Evolutionary conservation across 441 rosid genomes (phyloP), one percentile per base, ranked within the genome.

Genomic region (Corymbia citriodora): DNA sequence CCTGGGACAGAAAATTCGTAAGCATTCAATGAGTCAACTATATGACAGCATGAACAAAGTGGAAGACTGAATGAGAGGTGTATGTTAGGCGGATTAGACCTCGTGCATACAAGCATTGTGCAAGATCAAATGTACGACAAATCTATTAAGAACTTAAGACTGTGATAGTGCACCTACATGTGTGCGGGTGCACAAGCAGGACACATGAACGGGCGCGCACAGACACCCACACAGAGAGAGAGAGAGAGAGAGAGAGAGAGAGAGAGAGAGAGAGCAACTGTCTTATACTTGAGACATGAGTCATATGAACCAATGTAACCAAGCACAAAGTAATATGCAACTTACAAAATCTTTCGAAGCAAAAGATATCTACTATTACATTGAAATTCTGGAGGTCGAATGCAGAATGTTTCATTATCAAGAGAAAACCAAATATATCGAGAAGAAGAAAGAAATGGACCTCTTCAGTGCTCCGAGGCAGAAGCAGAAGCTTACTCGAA

Each of bases 401-500:
- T 48, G 21, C 36, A 48, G 52, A 49, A 81, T 59, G 40, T 57
- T 48, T 25, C 40, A 19, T 70, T 63, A 36, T 29, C 21, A 21
- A 82, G n/a, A 81, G 70, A 36, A 49, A 55, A 50, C 49, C 7
- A 27, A 18, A 87, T 89, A 63, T 5, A 18, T 48, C 25, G 27
- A n/a, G 79, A 31, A 36, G 45, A 31, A 68, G 87, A 68, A 52
- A 85, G 90, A 90, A 92, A 40, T 14, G 85, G 72, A 98, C 98
- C 98, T 96, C 96, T 88, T 96, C 91, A 23, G 99, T 95, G 92
- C 89, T 95, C 89, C 91, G 94, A 19, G 99, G 99, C 53, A 94
- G 96, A 65, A 98, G 98, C 92, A 97, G 93, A 87, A 97, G 96
- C 94, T 94, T 96, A 93, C 99, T 97, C 55, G 92, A 96, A 57